Evolutionary conservation across 2,329 filamentous ascomycete species (phyloP).

Genomic region (Pyrenochaeta sp.): DNA sequence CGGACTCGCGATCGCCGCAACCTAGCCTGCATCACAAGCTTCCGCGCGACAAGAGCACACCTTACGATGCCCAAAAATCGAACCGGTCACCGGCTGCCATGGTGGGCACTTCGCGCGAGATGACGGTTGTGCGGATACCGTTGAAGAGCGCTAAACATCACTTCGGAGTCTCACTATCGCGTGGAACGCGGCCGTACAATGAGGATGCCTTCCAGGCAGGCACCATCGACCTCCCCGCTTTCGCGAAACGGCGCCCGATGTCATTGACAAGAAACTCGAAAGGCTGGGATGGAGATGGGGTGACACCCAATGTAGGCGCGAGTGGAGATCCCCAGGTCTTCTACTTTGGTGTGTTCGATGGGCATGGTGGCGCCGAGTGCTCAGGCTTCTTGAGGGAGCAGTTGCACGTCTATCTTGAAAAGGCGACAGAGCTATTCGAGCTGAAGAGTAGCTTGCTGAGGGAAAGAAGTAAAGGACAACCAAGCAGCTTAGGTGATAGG

Average conservation of each 20-base stretch:
- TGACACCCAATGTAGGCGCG: slow-evolving; percentile 75
- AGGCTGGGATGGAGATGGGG: slow-evolving; percentile 58
- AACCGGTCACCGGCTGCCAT: slow-evolving; percentile 48
- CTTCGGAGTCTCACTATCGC: slow-evolving; percentile 80
- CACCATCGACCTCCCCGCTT: slow-evolving; percentile 90
- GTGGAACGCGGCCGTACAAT: slow-evolving; percentile 87
- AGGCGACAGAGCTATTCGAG: slow-evolving; percentile 78
- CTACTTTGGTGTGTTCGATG: slow-evolving; percentile 97
- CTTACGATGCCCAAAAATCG: slow-evolving; percentile 65
- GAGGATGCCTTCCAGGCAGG: slow-evolving; percentile 95
- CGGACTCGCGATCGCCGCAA: slow-evolving; percentile 73
- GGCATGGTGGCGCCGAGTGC: slow-evolving; percentile 90
- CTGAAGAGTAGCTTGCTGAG: slow-evolving; percentile 74
- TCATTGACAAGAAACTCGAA: slow-evolving; percentile 58
- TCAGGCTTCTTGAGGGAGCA: slow-evolving; percentile 85
- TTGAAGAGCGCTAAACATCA: slow-evolving; percentile 94
- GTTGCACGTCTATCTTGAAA: slow-evolving; percentile 88
- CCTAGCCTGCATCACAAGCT: slow-evolving; percentile 81
- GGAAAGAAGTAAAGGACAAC: slow-evolving; percentile 30
- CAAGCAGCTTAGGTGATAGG: slow-evolving; percentile 35
- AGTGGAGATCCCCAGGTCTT: slow-evolving; percentile 95
- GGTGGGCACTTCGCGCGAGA: slow-evolving; percentile 65
- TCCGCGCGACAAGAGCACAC: slow-evolving; percentile 82
- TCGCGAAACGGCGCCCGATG: slow-evolving; percentile 82
- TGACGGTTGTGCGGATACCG: slow-evolving; percentile 94